Percentiles rank a stretch among this genome's conserved stretches.
phyloP scores from a whole-genome alignment of 2,329 filamentous ascomycete genomes.

The Sordariomycetes sp. region DNA sequence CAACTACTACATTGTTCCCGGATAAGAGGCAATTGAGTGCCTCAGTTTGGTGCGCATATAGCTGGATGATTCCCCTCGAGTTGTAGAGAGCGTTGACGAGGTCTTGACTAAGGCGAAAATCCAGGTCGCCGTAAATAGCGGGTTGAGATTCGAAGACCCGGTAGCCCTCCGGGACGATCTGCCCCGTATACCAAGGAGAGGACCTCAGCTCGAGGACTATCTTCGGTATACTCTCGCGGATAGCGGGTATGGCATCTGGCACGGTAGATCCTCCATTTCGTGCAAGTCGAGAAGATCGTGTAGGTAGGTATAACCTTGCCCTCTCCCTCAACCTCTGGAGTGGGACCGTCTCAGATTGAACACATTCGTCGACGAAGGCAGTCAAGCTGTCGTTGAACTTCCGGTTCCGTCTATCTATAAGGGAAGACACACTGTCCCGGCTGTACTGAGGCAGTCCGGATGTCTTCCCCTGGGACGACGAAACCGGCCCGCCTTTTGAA shows the following conservation, averaged over 20 bases:
- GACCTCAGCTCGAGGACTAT: slow-evolving; percentile 78
- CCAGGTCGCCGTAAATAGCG: slow-evolving; percentile 70
- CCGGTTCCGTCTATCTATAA: slow-evolving; percentile 82
- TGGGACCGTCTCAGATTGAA: slow-evolving; percentile 53
- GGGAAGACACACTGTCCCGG: neutral
- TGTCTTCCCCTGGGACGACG: slow-evolving; percentile 51
- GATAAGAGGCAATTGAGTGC: slow-evolving; percentile 81
- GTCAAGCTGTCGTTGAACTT: slow-evolving; percentile 75
- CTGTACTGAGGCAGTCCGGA: slow-evolving; percentile 57
- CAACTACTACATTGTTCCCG: slow-evolving; percentile 80
- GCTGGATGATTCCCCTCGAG: slow-evolving; percentile 69
- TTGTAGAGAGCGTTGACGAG: slow-evolving; percentile 97
- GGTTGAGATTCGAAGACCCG: slow-evolving; percentile 81
- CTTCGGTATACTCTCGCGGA: slow-evolving; percentile 69
- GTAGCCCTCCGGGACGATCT: slow-evolving; percentile 90
- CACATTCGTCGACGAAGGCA: slow-evolving; percentile 65
- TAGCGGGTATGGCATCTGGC: slow-evolving; percentile 64
- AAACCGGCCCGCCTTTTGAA: neutral
- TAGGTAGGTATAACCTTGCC: slow-evolving; percentile 51
- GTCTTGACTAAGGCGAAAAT: slow-evolving; percentile 79
- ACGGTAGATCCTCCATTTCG: slow-evolving; percentile 26
- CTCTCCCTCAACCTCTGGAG: slow-evolving; percentile 51
- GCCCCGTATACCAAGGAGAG: slow-evolving; percentile 78
- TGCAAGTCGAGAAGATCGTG: slow-evolving; percentile 19
- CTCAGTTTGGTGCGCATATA: slow-evolving; percentile 88